phyloP scores from a whole-genome alignment of 1,284 basidiomycete species.

The Austropuccinia psidii region DNA sequence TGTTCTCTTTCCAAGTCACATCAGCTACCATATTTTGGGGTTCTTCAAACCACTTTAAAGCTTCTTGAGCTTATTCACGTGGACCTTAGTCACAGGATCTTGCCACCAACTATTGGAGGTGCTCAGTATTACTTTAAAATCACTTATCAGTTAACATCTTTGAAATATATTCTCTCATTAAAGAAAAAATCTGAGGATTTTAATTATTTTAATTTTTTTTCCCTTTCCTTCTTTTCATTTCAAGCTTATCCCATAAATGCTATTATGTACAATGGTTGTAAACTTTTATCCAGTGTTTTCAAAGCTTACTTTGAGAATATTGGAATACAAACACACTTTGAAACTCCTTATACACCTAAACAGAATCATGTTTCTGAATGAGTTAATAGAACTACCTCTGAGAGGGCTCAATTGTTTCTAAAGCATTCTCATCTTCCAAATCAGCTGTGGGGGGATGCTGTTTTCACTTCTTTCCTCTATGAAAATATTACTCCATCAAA shows the following conservation, averaged over 20 bases:
- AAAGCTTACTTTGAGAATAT: slow-evolving; percentile 40
- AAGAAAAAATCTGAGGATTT: slow-evolving; percentile 17
- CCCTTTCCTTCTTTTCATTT: slow-evolving; percentile 38
- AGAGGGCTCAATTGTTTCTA: neutral
- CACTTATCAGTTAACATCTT: neutral
- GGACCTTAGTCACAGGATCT: neutral
- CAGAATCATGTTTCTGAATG: neutral
- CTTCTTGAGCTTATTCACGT: neutral
- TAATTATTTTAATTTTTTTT: neutral
- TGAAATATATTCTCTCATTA: neutral
- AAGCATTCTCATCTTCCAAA: neutral
- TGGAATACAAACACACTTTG: neutral
- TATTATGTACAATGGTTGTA: slow-evolving; percentile 47
- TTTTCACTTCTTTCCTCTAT: neutral
- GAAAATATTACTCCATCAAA: slow-evolving; percentile 11
- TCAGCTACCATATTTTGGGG: neutral
- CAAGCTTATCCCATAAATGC: slow-evolving; percentile 45
- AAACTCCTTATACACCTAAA: neutral
- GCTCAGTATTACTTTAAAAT: no score
- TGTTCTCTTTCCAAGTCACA: slow-evolving; percentile 11
- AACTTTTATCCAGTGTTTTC: slow-evolving; percentile 44
- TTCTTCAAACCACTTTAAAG: neutral
- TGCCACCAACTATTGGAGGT: neutral
- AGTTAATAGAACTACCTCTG: neutral
- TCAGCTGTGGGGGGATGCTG: neutral